phyloP scores from a whole-genome alignment of 2,329 filamentous ascomycete genomes.

The Talaromyces sp. region DNA sequence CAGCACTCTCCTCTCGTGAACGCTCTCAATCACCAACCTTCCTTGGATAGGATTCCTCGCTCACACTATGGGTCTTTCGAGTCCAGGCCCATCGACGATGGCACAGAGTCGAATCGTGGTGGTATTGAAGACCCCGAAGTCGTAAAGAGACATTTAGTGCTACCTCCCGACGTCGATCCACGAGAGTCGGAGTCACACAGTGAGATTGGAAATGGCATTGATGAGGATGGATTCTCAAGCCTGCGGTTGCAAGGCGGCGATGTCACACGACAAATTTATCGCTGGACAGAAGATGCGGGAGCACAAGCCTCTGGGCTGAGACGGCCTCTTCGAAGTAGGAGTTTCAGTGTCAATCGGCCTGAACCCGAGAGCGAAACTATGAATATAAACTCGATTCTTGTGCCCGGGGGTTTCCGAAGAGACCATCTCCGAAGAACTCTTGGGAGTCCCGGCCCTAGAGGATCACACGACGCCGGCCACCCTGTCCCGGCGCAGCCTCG shows the following conservation, averaged over 20 bases:
- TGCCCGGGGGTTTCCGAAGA: constrained; percentile 87
- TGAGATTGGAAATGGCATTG: constrained; percentile 43
- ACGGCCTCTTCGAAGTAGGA: constrained; percentile 73
- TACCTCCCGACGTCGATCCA: constrained; percentile 48
- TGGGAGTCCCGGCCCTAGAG: constrained; percentile 53
- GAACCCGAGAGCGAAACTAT: constrained; percentile 73
- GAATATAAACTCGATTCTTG: constrained; percentile 84
- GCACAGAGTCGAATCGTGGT: constrained; percentile 45
- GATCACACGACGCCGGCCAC: constrained; percentile 28
- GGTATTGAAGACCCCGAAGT: constrained; percentile 85
- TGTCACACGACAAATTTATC: constrained; percentile 89
- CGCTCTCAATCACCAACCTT: constrained; percentile 39
- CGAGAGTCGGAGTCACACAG: constrained; percentile 25
- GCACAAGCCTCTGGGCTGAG: constrained; percentile 48
- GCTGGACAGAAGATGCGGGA: constrained; percentile 88
- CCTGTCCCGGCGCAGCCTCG: constrained; percentile 44
- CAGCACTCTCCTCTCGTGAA: constrained; percentile 53
- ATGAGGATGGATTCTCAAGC: constrained; percentile 81
- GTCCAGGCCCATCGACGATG: constrained; percentile 49
- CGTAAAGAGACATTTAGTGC: constrained; percentile 79
- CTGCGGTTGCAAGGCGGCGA: constrained; percentile 89
- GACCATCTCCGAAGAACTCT: constrained; percentile 77
- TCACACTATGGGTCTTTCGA: constrained; percentile 86
- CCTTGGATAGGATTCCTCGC: constrained; percentile 48
- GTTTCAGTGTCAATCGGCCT: constrained; percentile 72